phyloP scores from a whole-genome alignment of 768 basidiomycete species.

The Boletus rubroflammeus region DNA sequence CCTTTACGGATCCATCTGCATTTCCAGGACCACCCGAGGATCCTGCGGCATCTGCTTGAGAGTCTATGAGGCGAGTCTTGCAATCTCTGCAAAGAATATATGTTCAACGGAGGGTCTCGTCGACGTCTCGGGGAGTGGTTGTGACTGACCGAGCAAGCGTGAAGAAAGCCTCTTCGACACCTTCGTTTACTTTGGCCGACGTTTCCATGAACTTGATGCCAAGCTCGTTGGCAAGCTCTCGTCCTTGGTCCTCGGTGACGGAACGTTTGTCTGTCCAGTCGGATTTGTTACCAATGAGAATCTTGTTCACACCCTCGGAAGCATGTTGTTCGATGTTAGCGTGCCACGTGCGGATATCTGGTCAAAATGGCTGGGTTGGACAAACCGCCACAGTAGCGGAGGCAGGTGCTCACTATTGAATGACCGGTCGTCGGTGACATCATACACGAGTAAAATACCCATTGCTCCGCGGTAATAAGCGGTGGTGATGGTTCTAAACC shows the following conservation, averaged over 20 bases:
- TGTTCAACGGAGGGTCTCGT: neutral
- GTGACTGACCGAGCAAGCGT: conserved; percentile 81
- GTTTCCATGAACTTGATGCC: conserved; percentile 99
- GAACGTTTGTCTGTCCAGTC: conserved; percentile 97
- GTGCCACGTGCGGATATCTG: conserved; percentile 99
- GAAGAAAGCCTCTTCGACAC: conserved; percentile 99
- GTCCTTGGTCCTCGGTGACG: conserved; percentile 89
- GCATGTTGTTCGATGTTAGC: conserved; percentile 98
- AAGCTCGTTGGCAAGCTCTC: conserved; percentile 86
- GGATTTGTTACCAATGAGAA: conserved; percentile 97
- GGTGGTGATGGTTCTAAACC: conserved; percentile 97
- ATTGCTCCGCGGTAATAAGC: conserved; percentile 99
- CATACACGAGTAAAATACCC: conserved; percentile 98
- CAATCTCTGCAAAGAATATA: conserved; percentile 65
- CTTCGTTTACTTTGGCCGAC: conserved; percentile 93
- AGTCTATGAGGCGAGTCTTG: conserved; percentile 95
- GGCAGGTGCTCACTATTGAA: conserved; percentile 80
- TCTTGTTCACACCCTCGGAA: conserved; percentile 98
- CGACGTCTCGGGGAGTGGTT: neutral
- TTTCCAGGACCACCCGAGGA: conserved; percentile 35
- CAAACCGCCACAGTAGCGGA: conserved; percentile 12
- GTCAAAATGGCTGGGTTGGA: neutral
- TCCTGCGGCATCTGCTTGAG: conserved; percentile 64
- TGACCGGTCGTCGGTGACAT: conserved; percentile 90
- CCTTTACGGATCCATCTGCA: conserved; percentile 59